phyloP scores from a whole-genome alignment of 495 filamentous ascomycete species.

The Viridothelium virens region DNA sequence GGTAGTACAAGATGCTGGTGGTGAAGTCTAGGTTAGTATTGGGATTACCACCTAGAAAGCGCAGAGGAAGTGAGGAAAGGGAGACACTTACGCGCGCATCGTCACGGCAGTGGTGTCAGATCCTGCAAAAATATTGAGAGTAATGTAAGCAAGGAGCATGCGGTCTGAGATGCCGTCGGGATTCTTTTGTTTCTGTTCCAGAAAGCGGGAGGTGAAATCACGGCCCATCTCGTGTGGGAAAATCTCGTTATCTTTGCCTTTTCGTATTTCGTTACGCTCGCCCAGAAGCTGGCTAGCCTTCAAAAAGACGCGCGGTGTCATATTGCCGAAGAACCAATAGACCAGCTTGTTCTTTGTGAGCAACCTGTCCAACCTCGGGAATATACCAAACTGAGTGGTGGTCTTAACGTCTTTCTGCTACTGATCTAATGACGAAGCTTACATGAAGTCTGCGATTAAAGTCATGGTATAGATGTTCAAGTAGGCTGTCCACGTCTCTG shows the following conservation, averaged over 20 bases:
- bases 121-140: slow-evolving; percentile 15
- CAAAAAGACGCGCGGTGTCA: background rate
- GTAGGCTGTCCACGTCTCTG: slow-evolving; percentile 36
- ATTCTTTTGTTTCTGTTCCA: slow-evolving; percentile 22
- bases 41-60: too few species aligned
- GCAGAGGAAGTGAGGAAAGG: slow-evolving; percentile 11
- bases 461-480: background rate
- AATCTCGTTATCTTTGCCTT: background rate
- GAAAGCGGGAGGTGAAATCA: slow-evolving; percentile 25
- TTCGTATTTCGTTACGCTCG: background rate
- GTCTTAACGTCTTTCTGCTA: slow-evolving; percentile 36
- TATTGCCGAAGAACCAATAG: background rate
- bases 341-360: slow-evolving; percentile 55
- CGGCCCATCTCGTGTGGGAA: background rate
- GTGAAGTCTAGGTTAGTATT: too few species aligned
- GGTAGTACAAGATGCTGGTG: slow-evolving; percentile 16
- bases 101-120: background rate
- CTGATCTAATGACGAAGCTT: background rate
- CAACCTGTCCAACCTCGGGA: slow-evolving; percentile 54
- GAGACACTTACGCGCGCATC: background rate
- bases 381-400: slow-evolving; percentile 43
- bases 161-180: slow-evolving; percentile 20
- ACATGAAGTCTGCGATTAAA: slow-evolving; percentile 29
- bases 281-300: background rate
- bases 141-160: slow-evolving; percentile 18